Conservation (phyloP, 257 asterid species). For the Scutellaria galericulata region DNA sequence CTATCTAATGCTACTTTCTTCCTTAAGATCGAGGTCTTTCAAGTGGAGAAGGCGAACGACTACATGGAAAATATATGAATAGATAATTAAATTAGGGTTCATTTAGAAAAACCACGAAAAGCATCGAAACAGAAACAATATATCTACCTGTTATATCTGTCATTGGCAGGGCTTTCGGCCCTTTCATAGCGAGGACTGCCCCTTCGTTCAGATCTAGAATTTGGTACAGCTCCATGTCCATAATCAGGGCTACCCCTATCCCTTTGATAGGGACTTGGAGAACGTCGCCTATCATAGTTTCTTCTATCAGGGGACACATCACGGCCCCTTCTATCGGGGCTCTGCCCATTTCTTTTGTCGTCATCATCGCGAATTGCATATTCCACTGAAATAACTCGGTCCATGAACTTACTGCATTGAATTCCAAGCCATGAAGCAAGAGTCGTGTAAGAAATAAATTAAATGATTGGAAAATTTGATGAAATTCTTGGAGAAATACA, state of each 20-base stretch:
- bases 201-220: constrained; percentile 61
- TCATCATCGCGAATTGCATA: constrained; percentile 81
- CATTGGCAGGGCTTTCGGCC: constrained; percentile 62
- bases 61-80: constrained; percentile 38
- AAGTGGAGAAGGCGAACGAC: constrained; percentile 66
- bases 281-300: constrained; percentile 66
- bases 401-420: constrained; percentile 77
- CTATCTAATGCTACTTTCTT: not conserved
- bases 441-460: not conserved
- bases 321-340: constrained; percentile 85
- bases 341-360: constrained; percentile 66
- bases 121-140: not conserved
- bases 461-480: not conserved
- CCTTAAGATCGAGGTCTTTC: constrained; percentile 61
- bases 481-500: constrained; percentile 1
- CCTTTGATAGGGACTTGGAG: constrained; percentile 82
- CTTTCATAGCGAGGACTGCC: constrained; percentile 67
- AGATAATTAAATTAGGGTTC: not conserved
- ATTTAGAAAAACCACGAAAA: not conserved
- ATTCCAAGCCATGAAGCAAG: constrained; percentile 24
- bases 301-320: constrained; percentile 64
- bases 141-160: constrained; percentile 63
- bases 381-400: constrained; percentile 81
- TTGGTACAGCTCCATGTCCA: constrained; percentile 77
- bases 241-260: constrained; percentile 92